phyloP scores from a whole-genome alignment of 306 rosid species.

The Coriaria nepalensis region DNA sequence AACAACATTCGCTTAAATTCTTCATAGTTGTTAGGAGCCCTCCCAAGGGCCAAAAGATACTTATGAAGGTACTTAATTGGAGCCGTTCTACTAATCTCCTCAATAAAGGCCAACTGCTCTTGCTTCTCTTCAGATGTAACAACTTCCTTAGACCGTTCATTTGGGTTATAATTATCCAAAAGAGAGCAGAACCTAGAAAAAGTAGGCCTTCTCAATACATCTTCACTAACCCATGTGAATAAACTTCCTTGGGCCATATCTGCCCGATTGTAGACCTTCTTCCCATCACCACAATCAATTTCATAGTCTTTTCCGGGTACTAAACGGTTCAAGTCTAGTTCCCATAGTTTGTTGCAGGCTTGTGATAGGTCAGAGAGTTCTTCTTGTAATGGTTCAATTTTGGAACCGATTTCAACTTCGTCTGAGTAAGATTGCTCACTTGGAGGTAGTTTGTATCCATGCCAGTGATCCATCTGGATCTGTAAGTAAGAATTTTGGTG shows the following conservation, averaged over 20 bases:
- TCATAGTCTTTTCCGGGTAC: conserved; percentile 75
- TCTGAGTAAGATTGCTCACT: conserved; percentile 64
- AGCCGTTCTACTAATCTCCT: conserved; percentile 93
- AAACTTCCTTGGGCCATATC: conserved; percentile 71
- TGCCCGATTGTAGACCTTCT: conserved; percentile 50
- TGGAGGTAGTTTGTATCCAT: conserved; percentile 47
- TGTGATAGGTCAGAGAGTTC: conserved; percentile 62
- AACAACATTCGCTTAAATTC: conserved; percentile 55
- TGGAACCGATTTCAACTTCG: conserved; percentile 41
- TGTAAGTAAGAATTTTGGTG: conserved; percentile 14
- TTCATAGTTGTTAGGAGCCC: conserved; percentile 40
- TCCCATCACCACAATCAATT: conserved; percentile 92
- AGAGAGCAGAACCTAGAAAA: conserved; percentile 79
- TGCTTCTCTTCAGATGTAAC: conserved; percentile 86
- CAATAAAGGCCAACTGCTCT: conserved; percentile 86
- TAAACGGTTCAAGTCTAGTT: conserved; percentile 68
- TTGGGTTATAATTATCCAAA: conserved; percentile 80
- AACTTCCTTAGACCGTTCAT: conserved; percentile 66
- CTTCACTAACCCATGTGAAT: conserved; percentile 61
- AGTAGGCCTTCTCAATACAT: conserved; percentile 57
- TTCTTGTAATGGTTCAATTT: conserved; percentile 46
- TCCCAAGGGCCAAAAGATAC: conserved; percentile 55
- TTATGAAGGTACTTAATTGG: conserved; percentile 75
- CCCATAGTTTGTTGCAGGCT: conserved; percentile 82
- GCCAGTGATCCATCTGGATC: conserved; percentile 65